Base-by-base conservation (phyloP, 2,329 filamentous ascomycete species). In the Cladosporium oxysporum region DNA sequence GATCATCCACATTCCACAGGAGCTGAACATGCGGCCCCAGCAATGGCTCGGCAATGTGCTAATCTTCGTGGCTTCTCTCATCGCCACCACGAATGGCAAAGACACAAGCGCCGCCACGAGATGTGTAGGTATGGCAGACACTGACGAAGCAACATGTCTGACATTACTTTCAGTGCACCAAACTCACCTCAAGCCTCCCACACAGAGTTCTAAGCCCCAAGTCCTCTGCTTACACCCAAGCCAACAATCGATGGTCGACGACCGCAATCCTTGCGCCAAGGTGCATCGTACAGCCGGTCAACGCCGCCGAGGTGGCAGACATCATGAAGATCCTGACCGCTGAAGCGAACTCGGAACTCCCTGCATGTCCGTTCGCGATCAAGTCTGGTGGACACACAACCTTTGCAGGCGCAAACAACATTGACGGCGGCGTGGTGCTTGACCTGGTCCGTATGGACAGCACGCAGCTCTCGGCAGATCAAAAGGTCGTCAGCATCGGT, bases 381-480 rank as follows among this genome's bases (percentile, higher is more conserved):
- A 71, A 70, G 58, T 69, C 68, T 50, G 75, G 74, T 10, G 75
- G 75, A 7, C 70, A 72, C 44, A 67, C 67, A 4, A 67, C 70
- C 4, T 65, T 61, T 10, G 63, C 67, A 5, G 69, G 69, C 28
- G 67, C 65, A 18, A 69, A 67, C 41, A 71, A 71, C 31, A 71
- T 72, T 50, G 58, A 68, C 10, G 57, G 62, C 26, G 72, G 72
- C 10, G 66, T 73, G 7, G 68, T 69, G 18, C 81, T 88, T 67
- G 83, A 84, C 18, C 78, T 84, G 11, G 77, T 73, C 7, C 69
- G 71, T 4, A 73, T 85, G 12, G 78, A 80, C 64, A 53, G 71
- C 10, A 70, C 82, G 28, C 67, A 64, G 0, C 68, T 81, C 14
- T 74, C 72, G 26, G 60, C 69, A 2, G 79, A 80, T 57, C 75